Conservation (phyloP, 192 early-diverging fungal species). For the Chytriomyces sp. region DNA sequence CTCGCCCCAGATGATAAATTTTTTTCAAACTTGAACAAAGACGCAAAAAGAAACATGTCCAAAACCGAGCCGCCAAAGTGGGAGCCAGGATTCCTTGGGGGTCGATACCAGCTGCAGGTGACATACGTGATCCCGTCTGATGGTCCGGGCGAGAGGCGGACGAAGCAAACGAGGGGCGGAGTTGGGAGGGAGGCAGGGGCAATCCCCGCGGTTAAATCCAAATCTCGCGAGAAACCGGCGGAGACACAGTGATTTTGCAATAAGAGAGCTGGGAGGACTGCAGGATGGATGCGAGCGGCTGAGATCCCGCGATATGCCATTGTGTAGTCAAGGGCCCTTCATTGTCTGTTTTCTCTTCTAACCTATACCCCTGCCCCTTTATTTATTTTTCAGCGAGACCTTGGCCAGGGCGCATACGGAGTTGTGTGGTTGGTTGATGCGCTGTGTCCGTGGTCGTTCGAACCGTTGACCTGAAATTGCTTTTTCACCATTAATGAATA, state of each 20-base stretch:
- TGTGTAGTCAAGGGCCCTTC: no score
- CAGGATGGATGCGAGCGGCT: neutral
- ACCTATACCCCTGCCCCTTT: neutral
- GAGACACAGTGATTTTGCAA: neutral
- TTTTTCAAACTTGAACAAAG: no score
- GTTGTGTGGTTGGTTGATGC: constrained; percentile 78
- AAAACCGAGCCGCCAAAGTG: constrained; percentile 29
- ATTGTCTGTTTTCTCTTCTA: neutral
- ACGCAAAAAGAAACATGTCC: constrained; percentile 11
- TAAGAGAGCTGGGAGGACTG: neutral
- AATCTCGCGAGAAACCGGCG: neutral
- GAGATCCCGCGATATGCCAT: neutral
- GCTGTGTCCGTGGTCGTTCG: neutral
- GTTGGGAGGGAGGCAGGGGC: neutral
- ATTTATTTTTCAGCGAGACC: constrained; percentile 43
- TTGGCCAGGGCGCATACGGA: constrained; percentile 93
- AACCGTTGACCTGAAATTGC: neutral
- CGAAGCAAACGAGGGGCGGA: neutral
- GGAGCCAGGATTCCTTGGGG: constrained; percentile 34
- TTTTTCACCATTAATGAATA: neutral
- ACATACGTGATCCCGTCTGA: neutral
- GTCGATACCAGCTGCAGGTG: constrained; percentile 33
- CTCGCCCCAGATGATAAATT: no score
- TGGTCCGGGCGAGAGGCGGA: neutral
- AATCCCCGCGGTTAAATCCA: neutral